Percentiles rank a stretch among this genome's conserved stretches.
phyloP scores from a whole-genome alignment of 352 stramenopile genomes.

The Thalassiosira hispida region DNA sequence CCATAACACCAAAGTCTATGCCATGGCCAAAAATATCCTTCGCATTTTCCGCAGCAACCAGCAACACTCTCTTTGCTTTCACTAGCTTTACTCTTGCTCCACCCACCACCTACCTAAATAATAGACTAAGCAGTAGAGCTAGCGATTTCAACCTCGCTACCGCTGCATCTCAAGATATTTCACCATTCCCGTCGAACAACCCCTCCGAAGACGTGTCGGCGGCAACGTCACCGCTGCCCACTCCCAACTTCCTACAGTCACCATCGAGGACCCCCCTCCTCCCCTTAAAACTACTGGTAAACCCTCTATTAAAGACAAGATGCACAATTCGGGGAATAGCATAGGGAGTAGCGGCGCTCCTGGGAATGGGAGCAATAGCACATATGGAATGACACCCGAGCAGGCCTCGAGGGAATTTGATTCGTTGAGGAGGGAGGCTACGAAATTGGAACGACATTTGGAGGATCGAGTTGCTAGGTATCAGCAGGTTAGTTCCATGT shows the following conservation, averaged over 20 bases:
- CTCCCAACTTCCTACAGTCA: background rate
- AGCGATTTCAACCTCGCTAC: too few species aligned
- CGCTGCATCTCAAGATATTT: too few species aligned
- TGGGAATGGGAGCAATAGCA: background rate
- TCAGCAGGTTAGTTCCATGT: slow-evolving; percentile 68
- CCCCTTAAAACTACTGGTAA: background rate
- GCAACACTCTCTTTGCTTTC: too few species aligned
- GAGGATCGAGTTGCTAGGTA: slow-evolving; percentile 78
- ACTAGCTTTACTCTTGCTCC: too few species aligned
- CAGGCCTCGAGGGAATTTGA: slow-evolving; percentile 70
- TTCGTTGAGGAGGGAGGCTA: slow-evolving; percentile 73
- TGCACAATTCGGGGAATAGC: background rate
- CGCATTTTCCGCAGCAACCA: too few species aligned
- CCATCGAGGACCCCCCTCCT: background rate
- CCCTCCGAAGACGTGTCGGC: slow-evolving; percentile 4
- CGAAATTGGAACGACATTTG: slow-evolving; percentile 73
- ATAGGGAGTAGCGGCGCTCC: background rate
- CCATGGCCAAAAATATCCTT: too few species aligned
- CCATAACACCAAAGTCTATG: too few species aligned
- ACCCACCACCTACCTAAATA: too few species aligned
- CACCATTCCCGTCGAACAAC: slow-evolving; percentile 9
- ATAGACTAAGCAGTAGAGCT: too few species aligned
- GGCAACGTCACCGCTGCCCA: background rate
- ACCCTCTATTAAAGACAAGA: background rate
- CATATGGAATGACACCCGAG: slow-evolving; percentile 45